These are phyloP conservation scores for Lineolata rhizophorae DNA, from an alignment of 495 filamentous ascomycete species.

Conservation along the genomic window DNA sequence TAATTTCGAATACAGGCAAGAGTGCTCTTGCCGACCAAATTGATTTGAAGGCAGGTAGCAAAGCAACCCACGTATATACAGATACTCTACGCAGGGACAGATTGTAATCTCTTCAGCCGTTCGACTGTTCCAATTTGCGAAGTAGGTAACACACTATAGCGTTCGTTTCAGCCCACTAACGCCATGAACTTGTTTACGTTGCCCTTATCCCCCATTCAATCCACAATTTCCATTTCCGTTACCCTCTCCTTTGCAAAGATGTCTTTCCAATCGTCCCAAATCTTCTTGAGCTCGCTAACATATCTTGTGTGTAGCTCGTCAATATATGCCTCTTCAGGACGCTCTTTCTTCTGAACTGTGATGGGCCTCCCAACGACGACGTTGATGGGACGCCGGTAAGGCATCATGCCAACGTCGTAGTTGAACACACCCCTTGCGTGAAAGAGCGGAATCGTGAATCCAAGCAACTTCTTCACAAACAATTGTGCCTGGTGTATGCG, in stretches of 20 bases:
- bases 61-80: too few relatives aligned
- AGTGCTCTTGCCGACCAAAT: too few relatives aligned
- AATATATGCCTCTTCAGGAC: slow-evolving; percentile 50
- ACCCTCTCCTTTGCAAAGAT: slow-evolving; percentile 49
- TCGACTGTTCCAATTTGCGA: too few relatives aligned
- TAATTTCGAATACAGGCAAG: too few relatives aligned
- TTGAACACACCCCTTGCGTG: slow-evolving; percentile 90
- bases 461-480: slow-evolving; percentile 56
- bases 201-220: slow-evolving; percentile 22
- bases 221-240: slow-evolving; percentile 58
- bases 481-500: slow-evolving; percentile 56
- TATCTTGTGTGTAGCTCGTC: slow-evolving; percentile 61
- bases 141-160: too few relatives aligned
- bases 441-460: slow-evolving; percentile 84
- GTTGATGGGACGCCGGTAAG: slow-evolving; percentile 70
- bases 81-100: too few relatives aligned
- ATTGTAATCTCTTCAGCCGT: too few relatives aligned
- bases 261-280: slow-evolving; percentile 84
- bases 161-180: too few relatives aligned
- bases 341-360: slow-evolving; percentile 35
- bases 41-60: too few relatives aligned
- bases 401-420: slow-evolving; percentile 90
- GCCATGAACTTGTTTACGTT: too few relatives aligned
- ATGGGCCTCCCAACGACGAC: slow-evolving; percentile 73
- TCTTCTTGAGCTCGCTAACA: slow-evolving; percentile 48